A percentile compares a stretch with the other conserved stretches of the same genome.
These are phyloP conservation scores for Hydrangea macrophylla DNA, from an alignment of 148 eudicot species.

Conservation along the genomic window DNA sequence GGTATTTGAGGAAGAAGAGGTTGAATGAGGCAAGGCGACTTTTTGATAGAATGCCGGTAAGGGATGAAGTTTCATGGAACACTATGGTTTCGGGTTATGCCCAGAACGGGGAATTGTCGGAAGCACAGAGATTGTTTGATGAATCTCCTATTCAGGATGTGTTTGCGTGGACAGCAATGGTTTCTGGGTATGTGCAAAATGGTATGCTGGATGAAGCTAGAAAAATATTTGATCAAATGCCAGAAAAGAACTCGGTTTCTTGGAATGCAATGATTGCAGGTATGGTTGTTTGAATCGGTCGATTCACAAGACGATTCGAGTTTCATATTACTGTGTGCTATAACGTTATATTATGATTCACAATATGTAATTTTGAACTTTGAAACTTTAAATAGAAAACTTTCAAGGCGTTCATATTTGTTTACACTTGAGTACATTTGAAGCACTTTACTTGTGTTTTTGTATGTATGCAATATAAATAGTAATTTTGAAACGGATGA, in stretches of 20 bases:
- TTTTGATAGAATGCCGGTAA: constrained; percentile 43
- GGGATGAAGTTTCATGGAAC: constrained; percentile 55
- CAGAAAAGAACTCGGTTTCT: constrained; percentile 39
- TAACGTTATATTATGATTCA: too few relatives aligned
- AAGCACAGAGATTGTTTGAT: constrained; percentile 38
- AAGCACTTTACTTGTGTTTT: too few relatives aligned
- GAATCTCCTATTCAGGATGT: constrained; percentile 43
- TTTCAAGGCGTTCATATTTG: too few relatives aligned
- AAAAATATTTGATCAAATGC: constrained; percentile 40
- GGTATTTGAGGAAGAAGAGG: constrained; percentile 48
- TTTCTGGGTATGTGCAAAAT: constrained; percentile 48
- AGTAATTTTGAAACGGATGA: too few relatives aligned
- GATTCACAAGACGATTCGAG: too few relatives aligned
- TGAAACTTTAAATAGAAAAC: too few relatives aligned
- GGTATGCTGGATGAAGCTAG: constrained; percentile 41
- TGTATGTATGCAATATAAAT: too few relatives aligned
- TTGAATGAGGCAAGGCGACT: constrained; percentile 37
- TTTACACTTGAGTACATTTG: too few relatives aligned
- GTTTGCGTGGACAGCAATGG: constrained; percentile 52
- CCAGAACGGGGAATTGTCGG: constrained; percentile 35
- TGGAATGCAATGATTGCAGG: constrained; percentile 44
- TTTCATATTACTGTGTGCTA: too few relatives aligned
- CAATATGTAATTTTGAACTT: too few relatives aligned
- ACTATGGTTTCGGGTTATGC: constrained; percentile 49
- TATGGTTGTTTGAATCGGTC: too few relatives aligned